Conservation (phyloP, 176 grass and related monocot species). For the Ampelocalamus luodianensis region DNA sequence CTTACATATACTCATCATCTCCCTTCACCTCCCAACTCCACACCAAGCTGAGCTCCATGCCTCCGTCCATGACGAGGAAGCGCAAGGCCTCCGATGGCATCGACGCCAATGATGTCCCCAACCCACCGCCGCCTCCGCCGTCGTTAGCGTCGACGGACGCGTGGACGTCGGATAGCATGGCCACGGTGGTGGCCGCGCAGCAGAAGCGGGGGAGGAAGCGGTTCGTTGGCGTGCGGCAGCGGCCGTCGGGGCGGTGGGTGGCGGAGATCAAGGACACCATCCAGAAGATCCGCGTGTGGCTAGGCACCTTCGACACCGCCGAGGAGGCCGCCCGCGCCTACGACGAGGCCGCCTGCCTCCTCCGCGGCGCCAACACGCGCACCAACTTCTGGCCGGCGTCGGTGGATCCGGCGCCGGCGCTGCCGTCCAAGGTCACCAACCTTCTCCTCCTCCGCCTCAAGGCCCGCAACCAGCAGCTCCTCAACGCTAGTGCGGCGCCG, state of each 20-base stretch:
- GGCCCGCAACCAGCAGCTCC: constrained; percentile 36
- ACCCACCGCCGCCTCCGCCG: neutral
- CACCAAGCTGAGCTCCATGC: neutral
- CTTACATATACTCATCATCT: constrained; percentile 41
- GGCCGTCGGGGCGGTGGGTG: constrained; percentile 78
- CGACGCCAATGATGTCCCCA: neutral
- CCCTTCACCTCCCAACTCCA: neutral
- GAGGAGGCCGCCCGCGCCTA: constrained; percentile 91
- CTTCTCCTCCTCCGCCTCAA: constrained; percentile 45
- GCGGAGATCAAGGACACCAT: constrained; percentile 95
- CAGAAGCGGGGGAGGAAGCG: constrained; percentile 45
- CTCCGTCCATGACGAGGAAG: constrained; percentile 46
- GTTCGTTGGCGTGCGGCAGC: constrained; percentile 81
- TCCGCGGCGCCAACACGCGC: constrained; percentile 80
- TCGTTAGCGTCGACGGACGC: neutral
- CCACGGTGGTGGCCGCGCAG: constrained; percentile 31
- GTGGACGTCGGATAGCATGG: constrained; percentile 22
- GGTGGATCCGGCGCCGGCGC: constrained; percentile 13
- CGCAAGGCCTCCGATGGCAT: constrained; percentile 42
- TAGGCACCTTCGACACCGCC: constrained; percentile 93
- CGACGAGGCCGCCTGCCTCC: constrained; percentile 83
- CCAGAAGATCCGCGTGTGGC: constrained; percentile 95
- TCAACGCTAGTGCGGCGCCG: neutral
- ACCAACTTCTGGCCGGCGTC: constrained; percentile 66
- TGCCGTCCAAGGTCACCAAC: constrained; percentile 55